phyloP scores from a whole-genome alignment of 257 asterid genomes.

The Lycium barbarum region DNA sequence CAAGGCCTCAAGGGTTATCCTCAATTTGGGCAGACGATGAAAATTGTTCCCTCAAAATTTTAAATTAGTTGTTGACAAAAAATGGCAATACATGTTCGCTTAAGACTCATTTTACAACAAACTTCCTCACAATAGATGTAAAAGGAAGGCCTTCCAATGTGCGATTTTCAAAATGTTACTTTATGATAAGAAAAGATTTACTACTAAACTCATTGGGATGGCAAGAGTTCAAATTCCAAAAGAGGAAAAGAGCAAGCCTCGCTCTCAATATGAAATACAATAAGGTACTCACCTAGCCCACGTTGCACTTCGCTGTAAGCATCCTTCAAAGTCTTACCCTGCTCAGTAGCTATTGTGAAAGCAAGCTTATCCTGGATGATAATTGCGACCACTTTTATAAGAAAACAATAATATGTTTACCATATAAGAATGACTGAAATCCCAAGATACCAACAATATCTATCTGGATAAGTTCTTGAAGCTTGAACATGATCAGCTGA shows the following conservation, averaged over 20 bases:
- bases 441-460: constrained; percentile 60
- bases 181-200: neutral
- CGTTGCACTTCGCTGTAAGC: constrained; percentile 96
- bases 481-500: constrained; percentile 84
- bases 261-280: neutral
- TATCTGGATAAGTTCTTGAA: constrained; percentile 88
- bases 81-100: neutral
- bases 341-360: constrained; percentile 75
- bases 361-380: constrained; percentile 82
- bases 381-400: constrained; percentile 34
- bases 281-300: constrained; percentile 73
- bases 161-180: neutral
- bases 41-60: neutral
- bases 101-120: neutral
- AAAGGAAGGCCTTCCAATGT: neutral
- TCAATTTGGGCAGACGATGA: neutral
- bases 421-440: neutral
- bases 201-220: neutral
- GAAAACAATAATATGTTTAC: constrained; percentile 16
- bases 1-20: neutral
- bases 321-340: constrained; percentile 93
- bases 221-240: constrained; percentile 38
- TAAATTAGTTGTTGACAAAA: neutral
- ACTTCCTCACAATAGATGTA: neutral
- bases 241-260: neutral